Evolutionary conservation across 2,329 filamentous ascomycete species (phyloP).

Genomic region (Curvularia lunata): DNA sequence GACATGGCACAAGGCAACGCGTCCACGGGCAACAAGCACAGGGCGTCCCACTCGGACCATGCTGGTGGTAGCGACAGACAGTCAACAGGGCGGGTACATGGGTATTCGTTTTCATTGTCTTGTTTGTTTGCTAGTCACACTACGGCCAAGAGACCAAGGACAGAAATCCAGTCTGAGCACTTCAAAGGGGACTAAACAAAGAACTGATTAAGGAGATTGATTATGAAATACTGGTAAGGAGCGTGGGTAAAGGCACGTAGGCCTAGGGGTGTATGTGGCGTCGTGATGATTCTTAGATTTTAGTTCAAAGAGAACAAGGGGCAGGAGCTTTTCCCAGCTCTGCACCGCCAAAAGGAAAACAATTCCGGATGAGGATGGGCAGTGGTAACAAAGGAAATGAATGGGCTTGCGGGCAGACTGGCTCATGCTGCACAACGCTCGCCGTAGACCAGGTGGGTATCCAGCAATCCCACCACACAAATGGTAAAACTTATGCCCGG

Average conservation of each 20-base stretch:
- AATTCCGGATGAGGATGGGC: slow-evolving; percentile 42
- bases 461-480: slow-evolving; percentile 36
- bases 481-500: slow-evolving; percentile 31
- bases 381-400: slow-evolving; percentile 46
- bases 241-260: slow-evolving; percentile 37
- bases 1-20: not conserved
- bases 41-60: not conserved
- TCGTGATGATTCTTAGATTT: slow-evolving; percentile 45
- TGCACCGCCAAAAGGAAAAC: slow-evolving; percentile 36
- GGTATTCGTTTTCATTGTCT: slow-evolving; percentile 33
- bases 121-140: slow-evolving; percentile 21
- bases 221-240: slow-evolving; percentile 31
- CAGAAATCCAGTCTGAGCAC: slow-evolving; percentile 27
- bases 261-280: slow-evolving; percentile 38
- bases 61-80: not conserved
- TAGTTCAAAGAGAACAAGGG: slow-evolving; percentile 31
- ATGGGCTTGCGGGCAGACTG: slow-evolving; percentile 38
- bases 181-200: slow-evolving; percentile 21
- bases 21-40: not conserved
- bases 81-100: slow-evolving; percentile 4
- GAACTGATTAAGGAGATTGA: slow-evolving; percentile 23
- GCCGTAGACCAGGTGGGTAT: slow-evolving; percentile 37
- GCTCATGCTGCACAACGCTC: slow-evolving; percentile 33
- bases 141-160: slow-evolving; percentile 13
- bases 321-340: slow-evolving; percentile 41